These are phyloP conservation scores for Phytopythium litorale DNA, from an alignment of 352 stramenopile species.

Conservation along the genomic window DNA sequence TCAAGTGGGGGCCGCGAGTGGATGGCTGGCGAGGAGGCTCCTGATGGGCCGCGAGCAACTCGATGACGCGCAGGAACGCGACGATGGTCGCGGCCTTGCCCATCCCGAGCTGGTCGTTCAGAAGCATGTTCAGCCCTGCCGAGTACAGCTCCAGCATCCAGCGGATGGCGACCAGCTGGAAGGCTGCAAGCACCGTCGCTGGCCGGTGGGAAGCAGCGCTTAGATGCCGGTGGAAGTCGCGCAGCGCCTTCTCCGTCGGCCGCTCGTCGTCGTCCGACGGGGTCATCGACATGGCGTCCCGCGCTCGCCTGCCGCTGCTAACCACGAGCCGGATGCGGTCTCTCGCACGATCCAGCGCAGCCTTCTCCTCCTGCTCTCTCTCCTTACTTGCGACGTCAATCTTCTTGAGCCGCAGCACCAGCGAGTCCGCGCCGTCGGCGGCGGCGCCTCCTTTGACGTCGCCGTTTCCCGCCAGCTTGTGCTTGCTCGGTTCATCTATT, in stretches of 20 bases:
- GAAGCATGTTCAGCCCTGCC: constrained; percentile 57
- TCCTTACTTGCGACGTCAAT: constrained; percentile 22
- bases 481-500: constrained; percentile 13
- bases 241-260: constrained; percentile 8
- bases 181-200: constrained; percentile 54
- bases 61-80: constrained; percentile 63
- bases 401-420: constrained; percentile 37
- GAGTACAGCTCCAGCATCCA: constrained; percentile 81
- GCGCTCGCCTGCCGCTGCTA: constrained; percentile 22
- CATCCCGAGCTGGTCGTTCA: constrained; percentile 87
- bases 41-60: constrained; percentile 21
- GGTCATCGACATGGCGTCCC: constrained; percentile 29
- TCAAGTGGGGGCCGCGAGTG: constrained; percentile 49
- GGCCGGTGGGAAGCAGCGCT: constrained; percentile 5
- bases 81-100: constrained; percentile 77
- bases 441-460: constrained; percentile 2
- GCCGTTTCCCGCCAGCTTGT: constrained; percentile 15
- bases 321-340: constrained; percentile 2
- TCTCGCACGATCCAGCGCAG: constrained; percentile 11
- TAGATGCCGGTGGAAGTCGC: constrained; percentile 10
- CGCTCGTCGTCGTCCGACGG: constrained; percentile 1
- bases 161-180: constrained; percentile 70
- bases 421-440: constrained; percentile 6
- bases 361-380: constrained; percentile 4
- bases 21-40: background rate